Conservation (phyloP, 139 green algal genomes). For the Chlamydomonas sp. region DNA sequence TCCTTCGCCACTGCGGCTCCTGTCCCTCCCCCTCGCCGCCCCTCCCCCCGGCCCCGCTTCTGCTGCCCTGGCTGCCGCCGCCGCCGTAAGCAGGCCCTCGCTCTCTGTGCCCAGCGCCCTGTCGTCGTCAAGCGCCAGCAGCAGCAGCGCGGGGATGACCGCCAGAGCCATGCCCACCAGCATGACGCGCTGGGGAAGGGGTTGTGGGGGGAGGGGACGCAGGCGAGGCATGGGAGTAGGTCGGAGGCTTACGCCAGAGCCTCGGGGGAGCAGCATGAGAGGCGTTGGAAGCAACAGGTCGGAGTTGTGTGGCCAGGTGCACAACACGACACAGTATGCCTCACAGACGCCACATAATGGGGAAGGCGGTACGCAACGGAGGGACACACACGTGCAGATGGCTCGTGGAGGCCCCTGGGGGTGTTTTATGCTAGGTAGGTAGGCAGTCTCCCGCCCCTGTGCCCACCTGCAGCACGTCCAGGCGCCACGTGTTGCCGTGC, state of each 20-base stretch:
- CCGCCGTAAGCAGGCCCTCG: slow-evolving; percentile 40
- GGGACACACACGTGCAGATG: too few relatives aligned
- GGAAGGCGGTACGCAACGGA: too few relatives aligned
- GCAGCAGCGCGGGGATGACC: slow-evolving; percentile 43
- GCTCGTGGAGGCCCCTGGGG: too few relatives aligned
- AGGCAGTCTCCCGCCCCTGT: too few relatives aligned
- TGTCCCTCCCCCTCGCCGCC: too few relatives aligned
- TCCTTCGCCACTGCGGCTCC: too few relatives aligned
- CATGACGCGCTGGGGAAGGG: slow-evolving; percentile 41
- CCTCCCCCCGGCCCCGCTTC: not conserved
- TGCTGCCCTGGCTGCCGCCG: not conserved
- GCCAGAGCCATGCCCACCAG: slow-evolving; percentile 54
- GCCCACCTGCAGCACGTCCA: slow-evolving; percentile 34
- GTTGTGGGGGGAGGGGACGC: not conserved
- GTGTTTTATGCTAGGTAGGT: too few relatives aligned
- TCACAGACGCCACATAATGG: too few relatives aligned
- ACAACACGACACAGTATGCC: too few relatives aligned
- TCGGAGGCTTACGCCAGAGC: not conserved
- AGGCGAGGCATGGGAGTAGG: not conserved
- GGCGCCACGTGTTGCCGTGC: slow-evolving; percentile 40
- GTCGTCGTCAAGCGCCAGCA: slow-evolving; percentile 61
- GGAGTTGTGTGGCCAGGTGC: too few relatives aligned
- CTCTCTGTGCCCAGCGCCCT: slow-evolving; percentile 57
- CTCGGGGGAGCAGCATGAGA: not conserved
- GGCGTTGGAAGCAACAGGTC: too few relatives aligned